Evolutionary conservation across 371 early-diverging fungal species (phyloP), one percentile per base, ranked within the genome.

Genomic region (Mortierella sp.): DNA sequence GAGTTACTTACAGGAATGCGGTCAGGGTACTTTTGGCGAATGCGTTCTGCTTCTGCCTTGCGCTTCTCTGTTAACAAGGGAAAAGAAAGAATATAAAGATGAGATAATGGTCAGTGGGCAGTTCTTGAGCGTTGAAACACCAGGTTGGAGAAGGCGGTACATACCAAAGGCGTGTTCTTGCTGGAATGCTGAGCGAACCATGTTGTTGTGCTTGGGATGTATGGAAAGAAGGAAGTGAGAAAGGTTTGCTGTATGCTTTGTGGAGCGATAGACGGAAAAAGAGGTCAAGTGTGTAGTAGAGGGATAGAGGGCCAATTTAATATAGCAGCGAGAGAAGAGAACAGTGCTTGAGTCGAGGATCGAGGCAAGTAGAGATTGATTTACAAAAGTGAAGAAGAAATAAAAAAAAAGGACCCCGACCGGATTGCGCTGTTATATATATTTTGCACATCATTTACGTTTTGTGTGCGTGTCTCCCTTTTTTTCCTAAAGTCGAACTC

Each of bases 1-100:
- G 26, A 24, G 30, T 60, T 20, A 84, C 86, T 88, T 88, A 92
- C 95, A 35, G 99, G 99, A 78, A 98, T 96, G 65, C 99, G 92
- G 88, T 98, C 97, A 49, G 98, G 97, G 87, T 98, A 98, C 88
- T 98, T 98, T 79, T 93, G 91, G 63, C 97, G 91, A 79, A 98
- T 98, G 70, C 98, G 89, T 78, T 97, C 97, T 59, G 98, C 97
- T 87, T 98, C 99, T 57, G 92, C 93, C 88, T 97, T 96, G 79
- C 99, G 92, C 87, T 97, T 96, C 77, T 97, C 98, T 97, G 87
- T 70, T 35, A 40, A 26, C n/a, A 12, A 26, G 9, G 12, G 26
- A 32, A n/a, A 24, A 16, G 49, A 45, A 67, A 35, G 51, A 59
- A 18, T 10, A 40, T 32, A 18, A 43, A 51, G n/a, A n/a, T 4